Conservation (phyloP, 2,329 filamentous ascomycete genomes). For the Aspergillus persii region DNA sequence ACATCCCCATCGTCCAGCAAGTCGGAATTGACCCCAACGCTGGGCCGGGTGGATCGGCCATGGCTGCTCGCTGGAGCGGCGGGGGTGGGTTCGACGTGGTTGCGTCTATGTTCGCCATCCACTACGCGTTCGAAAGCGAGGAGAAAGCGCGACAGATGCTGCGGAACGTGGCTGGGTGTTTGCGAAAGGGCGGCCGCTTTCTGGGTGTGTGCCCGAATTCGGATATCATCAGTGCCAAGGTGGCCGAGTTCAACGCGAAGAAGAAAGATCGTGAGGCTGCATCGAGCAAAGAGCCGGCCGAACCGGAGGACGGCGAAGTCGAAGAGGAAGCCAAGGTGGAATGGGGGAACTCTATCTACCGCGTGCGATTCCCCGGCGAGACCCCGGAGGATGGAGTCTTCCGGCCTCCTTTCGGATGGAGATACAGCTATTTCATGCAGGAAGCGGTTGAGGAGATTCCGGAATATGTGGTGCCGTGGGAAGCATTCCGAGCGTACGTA, state of each 20-base stretch:
- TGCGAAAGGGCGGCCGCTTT: constrained; percentile 93
- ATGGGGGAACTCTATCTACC: constrained; percentile 94
- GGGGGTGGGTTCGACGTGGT: constrained; percentile 91
- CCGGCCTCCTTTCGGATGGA: constrained; percentile 93
- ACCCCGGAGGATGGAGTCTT: constrained; percentile 86
- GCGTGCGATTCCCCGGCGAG: constrained; percentile 79
- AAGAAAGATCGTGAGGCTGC: constrained; percentile 45
- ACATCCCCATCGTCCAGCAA: constrained; percentile 76
- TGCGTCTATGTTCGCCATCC: constrained; percentile 99
- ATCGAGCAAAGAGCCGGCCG: constrained; percentile 38
- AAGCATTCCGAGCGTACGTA: constrained; percentile 76
- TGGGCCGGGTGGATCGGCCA: constrained; percentile 53
- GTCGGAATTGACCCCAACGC: constrained; percentile 81
- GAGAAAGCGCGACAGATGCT: constrained; percentile 89
- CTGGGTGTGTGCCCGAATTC: constrained; percentile 97
- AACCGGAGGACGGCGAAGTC: constrained; percentile 45
- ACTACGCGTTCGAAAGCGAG: constrained; percentile 95
- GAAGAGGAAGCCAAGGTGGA: constrained; percentile 67
- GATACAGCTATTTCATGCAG: constrained; percentile 93
- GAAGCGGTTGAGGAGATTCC: constrained; percentile 96
- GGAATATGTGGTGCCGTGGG: constrained; percentile 98
- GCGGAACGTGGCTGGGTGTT: constrained; percentile 79
- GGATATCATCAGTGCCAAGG: constrained; percentile 76
- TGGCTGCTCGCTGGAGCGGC: constrained; percentile 64
- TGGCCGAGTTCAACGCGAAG: constrained; percentile 71